These are phyloP conservation scores for Ulvella scutata DNA, from an alignment of 139 green algal genomes.

Conservation along the genomic window DNA sequence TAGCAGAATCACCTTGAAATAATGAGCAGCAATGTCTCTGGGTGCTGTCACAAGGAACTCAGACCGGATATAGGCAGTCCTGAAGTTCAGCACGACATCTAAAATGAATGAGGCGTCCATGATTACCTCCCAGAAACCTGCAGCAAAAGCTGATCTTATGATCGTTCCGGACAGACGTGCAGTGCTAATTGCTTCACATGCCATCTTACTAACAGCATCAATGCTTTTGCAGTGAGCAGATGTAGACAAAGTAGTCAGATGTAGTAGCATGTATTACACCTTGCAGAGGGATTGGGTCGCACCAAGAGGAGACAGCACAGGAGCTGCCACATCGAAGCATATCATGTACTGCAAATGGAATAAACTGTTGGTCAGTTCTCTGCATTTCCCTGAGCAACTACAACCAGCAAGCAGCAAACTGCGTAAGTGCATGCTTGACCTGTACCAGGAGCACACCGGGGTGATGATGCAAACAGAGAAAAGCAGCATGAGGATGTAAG, in stretches of 20 bases:
- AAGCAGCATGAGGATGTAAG: not conserved
- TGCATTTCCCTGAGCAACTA: too few species aligned
- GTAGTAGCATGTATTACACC: not conserved
- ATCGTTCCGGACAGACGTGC: not conserved
- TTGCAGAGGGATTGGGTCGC: not conserved
- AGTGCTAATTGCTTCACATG: not conserved
- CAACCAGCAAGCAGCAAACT: too few species aligned
- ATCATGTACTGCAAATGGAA: constrained; percentile 26
- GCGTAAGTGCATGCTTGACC: too few species aligned
- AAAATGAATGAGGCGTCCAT: constrained; percentile 25
- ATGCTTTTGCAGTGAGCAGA: not conserved
- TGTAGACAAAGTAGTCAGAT: not conserved
- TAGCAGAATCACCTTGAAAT: not conserved
- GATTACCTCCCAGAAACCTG: not conserved
- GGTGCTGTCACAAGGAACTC: too few species aligned
- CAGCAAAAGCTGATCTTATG: not conserved
- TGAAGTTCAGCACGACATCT: constrained; percentile 39
- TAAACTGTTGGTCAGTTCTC: too few species aligned
- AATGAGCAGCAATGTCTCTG: not conserved
- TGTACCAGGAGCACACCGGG: too few species aligned
- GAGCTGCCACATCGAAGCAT: constrained; percentile 16
- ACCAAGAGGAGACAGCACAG: not conserved
- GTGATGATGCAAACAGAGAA: not conserved
- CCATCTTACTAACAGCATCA: not conserved
- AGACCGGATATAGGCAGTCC: constrained; percentile 14